Evolutionary conservation across 352 stramenopile genomes (phyloP), one percentile per base, ranked within the genome.

Genomic region (Phytophthora chlamydospora): DNA sequence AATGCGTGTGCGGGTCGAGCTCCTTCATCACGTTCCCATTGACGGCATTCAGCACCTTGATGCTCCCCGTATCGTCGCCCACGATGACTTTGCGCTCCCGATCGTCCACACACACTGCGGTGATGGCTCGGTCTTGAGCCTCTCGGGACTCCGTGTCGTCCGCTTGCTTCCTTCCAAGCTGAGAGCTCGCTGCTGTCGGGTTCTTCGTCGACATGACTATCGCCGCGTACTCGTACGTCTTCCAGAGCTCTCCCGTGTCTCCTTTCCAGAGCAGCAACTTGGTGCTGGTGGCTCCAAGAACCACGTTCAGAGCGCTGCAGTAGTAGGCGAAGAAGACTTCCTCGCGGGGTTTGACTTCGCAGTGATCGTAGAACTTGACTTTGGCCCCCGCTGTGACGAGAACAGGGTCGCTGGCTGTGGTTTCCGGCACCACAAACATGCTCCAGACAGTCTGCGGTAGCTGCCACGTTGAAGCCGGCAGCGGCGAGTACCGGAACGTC

Each of bases 1-100:
- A 76, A 6, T 61, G 14, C 12, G 56, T 42, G 47, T 91, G 80
- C 12, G 84, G 78, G 42, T 91, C 74, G 31, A 91, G 63, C 53
- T 87, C 73, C 55, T 96, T 96, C 76, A 93, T 95, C 21, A 93
- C 71, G 43, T 88, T 90, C 35, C 88, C 85, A 36, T 95, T 95
- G 14, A 89, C 74, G 17, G 75, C 47, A 42, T 95, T 96, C 10
- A 92, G 55, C 13, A 96, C 75, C 31, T 83, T 78, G 32, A 95
- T 65, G 10, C 71, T 66, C 1, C 88, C 88, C 0, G 58, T 57
- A 35, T 94, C 84, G 46, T 95, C 83, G 10, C 88, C 88, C 3
- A 95, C 40, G 33, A 96, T 77, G 16, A 95, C 54, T 55, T 96
- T 95, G 1, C 88, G 71, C 58, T 93, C 81, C 1, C 85, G 76